Evolutionary conservation across 2,329 filamentous ascomycete species (phyloP), one percentile per base, ranked within the genome.

Genomic region (Fusarium pilosicola): DNA sequence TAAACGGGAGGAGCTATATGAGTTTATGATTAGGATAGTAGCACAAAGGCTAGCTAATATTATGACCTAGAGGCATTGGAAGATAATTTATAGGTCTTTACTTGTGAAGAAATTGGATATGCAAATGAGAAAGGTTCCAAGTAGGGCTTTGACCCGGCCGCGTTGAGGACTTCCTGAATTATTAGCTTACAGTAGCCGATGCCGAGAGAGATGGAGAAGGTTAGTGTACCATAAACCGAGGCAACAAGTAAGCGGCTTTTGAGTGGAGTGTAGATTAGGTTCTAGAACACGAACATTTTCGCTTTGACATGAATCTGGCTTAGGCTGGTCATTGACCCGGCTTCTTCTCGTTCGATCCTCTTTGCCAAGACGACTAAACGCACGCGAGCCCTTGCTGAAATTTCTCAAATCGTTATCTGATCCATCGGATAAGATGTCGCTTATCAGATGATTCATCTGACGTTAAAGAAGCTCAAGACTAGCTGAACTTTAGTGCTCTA

Each of bases 11-110:
- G 13, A 34, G 32, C 2, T 34, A 15, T 3, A 34, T 34, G 6
- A 34, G 32, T 34, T 15, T 34, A 7, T 15, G 14, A 34, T 34
- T 34, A 0, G 32, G 32, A 14, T 14, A 3, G 1, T 32, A 32
- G 13, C 1, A 7, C 32, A 32, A 32, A 7, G 1, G 32, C 13
- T 32, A 14, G 2, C 4, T 14, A 2, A 2, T 3, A 1, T 32
- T 7, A 32, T 14, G 7, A 32, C 2, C 32, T 5, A 30, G 30
- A 6, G 32, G 6, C 32, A 14, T 6, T 32, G 1, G 5, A 32
- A 32, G 5, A 32, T 32, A 32, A 32, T 34, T 34, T 34, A 34
- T 34, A 3, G 14, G 7, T 15, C 32, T 34, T 0, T 34, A 34
- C 32, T 34, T 15, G 5, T 1, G 32, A 34, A 3, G 14, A 15